A percentile compares a stretch with the other conserved stretches of the same genome.
These are phyloP conservation scores for Pholiota adiposa DNA, from an alignment of 1,284 basidiomycete species.

Conservation along the genomic window DNA sequence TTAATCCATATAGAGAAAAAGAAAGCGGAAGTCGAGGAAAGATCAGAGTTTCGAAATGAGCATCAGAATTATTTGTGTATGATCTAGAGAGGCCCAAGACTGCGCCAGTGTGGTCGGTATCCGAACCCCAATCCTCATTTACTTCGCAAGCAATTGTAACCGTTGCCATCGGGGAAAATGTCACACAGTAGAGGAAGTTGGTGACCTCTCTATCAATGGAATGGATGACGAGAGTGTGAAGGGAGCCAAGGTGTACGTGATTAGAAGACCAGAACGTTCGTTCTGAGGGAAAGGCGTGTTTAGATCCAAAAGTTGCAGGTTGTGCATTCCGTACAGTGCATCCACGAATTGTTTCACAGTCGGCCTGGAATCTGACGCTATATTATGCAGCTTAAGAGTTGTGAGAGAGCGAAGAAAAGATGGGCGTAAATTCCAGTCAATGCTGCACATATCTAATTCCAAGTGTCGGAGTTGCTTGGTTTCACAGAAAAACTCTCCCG, in stretches of 20 bases:
- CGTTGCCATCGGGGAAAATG: slow-evolving; percentile 2
- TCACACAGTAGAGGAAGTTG: not conserved
- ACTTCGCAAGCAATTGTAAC: not conserved
- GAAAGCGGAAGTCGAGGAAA: not conserved
- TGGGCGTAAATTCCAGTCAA: slow-evolving; percentile 5
- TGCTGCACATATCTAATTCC: not conserved
- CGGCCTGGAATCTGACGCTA: slow-evolving; percentile 25
- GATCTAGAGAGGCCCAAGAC: not conserved
- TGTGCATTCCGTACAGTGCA: slow-evolving; percentile 32
- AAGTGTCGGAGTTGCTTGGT: slow-evolving; percentile 4
- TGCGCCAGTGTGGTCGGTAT: not conserved
- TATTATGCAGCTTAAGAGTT: slow-evolving; percentile 30
- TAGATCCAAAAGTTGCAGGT: slow-evolving; percentile 34
- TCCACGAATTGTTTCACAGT: slow-evolving; percentile 28
- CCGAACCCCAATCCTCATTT: too few relatives aligned
- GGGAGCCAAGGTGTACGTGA: slow-evolving; percentile 10
- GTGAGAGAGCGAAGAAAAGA: slow-evolving; percentile 26
- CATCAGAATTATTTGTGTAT: not conserved
- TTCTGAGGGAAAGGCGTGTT: slow-evolving; percentile 30
- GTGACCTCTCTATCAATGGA: not conserved
- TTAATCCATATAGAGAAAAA: not conserved
- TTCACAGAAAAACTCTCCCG: not conserved
- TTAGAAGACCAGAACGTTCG: not conserved
- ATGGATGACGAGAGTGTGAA: not conserved
- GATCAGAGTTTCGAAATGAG: not conserved